Percentiles rank a stretch among this genome's conserved stretches.
phyloP scores from a whole-genome alignment of 176 grass and related monocot species.

The Avena insularis region DNA sequence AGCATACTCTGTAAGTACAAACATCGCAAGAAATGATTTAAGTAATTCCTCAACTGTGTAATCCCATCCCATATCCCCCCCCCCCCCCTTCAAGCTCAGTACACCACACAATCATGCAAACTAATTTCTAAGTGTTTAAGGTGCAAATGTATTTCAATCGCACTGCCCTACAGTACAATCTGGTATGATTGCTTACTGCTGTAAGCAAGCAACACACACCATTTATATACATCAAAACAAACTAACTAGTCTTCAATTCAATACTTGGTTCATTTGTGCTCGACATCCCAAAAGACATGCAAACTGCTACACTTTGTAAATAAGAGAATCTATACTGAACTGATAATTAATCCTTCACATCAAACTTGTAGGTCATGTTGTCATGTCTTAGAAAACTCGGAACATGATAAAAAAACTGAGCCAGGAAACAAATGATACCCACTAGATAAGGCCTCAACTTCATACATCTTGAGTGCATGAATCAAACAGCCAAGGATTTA shows the following conservation, averaged over 20 bases:
- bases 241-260: constrained; percentile 2
- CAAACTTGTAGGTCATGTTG: background rate
- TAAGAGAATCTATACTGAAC: constrained; percentile 9
- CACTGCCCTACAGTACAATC: background rate
- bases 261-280: constrained; percentile 14
- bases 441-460: constrained; percentile 22
- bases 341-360: constrained; percentile 18
- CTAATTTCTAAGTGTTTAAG: constrained; percentile 9
- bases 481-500: constrained; percentile 23
- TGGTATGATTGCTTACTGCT: background rate
- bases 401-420: background rate
- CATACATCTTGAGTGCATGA: background rate
- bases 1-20: constrained; percentile 90
- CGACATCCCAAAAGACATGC: constrained; percentile 8
- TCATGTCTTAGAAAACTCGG: constrained; percentile 16
- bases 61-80: constrained; percentile 31
- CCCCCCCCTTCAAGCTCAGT: constrained; percentile 10
- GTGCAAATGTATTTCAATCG: constrained; percentile 28
- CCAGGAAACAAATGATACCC: constrained; percentile 16
- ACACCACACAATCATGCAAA: background rate
- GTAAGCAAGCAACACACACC: constrained; percentile 6
- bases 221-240: background rate
- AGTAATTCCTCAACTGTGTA: constrained; percentile 31
- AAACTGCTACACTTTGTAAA: constrained; percentile 22
- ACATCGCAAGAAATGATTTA: constrained; percentile 54